These are phyloP conservation scores for Claviceps citrina DNA, from an alignment of 2,329 filamentous ascomycete species.

Conservation along the genomic window DNA sequence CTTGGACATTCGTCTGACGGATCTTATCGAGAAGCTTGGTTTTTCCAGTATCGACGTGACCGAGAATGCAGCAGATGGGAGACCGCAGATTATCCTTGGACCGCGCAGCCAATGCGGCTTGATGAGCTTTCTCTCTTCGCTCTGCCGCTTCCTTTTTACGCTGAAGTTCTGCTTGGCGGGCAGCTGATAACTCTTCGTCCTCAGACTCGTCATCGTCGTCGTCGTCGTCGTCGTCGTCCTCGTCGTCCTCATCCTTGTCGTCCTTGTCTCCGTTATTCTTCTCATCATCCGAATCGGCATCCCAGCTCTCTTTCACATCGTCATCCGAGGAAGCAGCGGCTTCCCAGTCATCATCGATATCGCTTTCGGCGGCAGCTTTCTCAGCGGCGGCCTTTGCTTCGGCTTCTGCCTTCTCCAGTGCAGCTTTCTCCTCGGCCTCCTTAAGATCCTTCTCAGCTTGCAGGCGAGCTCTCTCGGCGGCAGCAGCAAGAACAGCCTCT, in stretches of 20 bases:
- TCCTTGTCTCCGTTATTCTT: slow-evolving; percentile 25
- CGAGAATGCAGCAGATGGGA: slow-evolving; percentile 98
- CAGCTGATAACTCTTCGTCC: slow-evolving; percentile 62
- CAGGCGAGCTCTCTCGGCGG: slow-evolving; percentile 51
- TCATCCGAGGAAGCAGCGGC: slow-evolving; percentile 57
- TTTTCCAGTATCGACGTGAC: slow-evolving; percentile 99
- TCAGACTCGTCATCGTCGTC: slow-evolving; percentile 24
- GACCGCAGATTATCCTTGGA: slow-evolving; percentile 92
- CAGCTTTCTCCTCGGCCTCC: slow-evolving; percentile 46
- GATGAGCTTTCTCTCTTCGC: slow-evolving; percentile 74
- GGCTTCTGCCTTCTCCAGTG: slow-evolving; percentile 38
- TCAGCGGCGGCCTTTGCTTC: slow-evolving; percentile 39
- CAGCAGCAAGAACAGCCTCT: slow-evolving; percentile 63
- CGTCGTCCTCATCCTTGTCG: slow-evolving; percentile 10
- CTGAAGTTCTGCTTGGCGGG: slow-evolving; percentile 54
- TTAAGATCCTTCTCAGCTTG: slow-evolving; percentile 54
- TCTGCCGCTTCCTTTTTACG: slow-evolving; percentile 81
- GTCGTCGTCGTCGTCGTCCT: slow-evolving; percentile 15
- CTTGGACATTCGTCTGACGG: slow-evolving; percentile 94
- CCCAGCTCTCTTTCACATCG: slow-evolving; percentile 88
- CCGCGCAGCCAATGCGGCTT: slow-evolving; percentile 77
- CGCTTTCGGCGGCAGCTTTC: slow-evolving; percentile 41
- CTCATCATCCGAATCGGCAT: slow-evolving; percentile 68
- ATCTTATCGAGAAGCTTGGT: slow-evolving; percentile 99
- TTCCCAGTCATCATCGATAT: slow-evolving; percentile 76